Evolutionary conservation across 1,139 yeast genomes (phyloP).

Genomic region (Saccharomyces pastorianus): DNA sequence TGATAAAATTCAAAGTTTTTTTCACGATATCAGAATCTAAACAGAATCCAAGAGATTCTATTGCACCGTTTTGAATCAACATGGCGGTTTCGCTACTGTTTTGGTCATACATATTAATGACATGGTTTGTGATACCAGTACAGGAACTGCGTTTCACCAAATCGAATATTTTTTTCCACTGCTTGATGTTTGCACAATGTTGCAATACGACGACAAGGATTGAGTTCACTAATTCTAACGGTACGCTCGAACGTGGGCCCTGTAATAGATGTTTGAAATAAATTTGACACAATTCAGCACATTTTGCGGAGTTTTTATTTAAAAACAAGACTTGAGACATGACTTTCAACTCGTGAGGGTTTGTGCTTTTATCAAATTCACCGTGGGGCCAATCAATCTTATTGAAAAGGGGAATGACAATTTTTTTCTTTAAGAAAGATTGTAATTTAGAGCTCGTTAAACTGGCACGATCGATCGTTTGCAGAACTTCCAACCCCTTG

Average conservation of each 20-base stretch:
- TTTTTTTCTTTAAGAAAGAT: conserved; percentile 10
- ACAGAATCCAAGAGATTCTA: conserved; percentile 46
- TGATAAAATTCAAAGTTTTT: conserved; percentile 48
- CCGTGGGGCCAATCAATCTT: conserved; percentile 16
- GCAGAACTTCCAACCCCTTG: conserved; percentile 20
- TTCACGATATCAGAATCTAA: conserved; percentile 39
- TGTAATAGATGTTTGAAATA: conserved; percentile 42
- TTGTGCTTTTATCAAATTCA: conserved; percentile 4
- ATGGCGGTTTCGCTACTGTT: conserved; percentile 17
- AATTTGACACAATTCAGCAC: conserved; percentile 33
- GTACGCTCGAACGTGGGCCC: conserved; percentile 44
- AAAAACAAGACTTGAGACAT: conserved; percentile 21
- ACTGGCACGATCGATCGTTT: conserved; percentile 12
- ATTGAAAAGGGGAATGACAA: conserved; percentile 31
- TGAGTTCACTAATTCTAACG: conserved; percentile 39
- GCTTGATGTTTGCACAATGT: conserved; percentile 37
- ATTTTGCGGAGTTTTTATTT: conserved; percentile 25
- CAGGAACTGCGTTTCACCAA: conserved; percentile 40
- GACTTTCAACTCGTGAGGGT: conserved; percentile 10
- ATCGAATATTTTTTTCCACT: conserved; percentile 49
- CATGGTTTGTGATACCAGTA: conserved; percentile 28
- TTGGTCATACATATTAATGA: conserved; percentile 13
- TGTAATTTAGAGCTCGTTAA: conserved; percentile 5
- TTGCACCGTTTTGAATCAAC: conserved; percentile 47
- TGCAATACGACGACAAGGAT: conserved; percentile 33